Conservation (phyloP, 305 asterid species). For the Fraxinus sp. region DNA sequence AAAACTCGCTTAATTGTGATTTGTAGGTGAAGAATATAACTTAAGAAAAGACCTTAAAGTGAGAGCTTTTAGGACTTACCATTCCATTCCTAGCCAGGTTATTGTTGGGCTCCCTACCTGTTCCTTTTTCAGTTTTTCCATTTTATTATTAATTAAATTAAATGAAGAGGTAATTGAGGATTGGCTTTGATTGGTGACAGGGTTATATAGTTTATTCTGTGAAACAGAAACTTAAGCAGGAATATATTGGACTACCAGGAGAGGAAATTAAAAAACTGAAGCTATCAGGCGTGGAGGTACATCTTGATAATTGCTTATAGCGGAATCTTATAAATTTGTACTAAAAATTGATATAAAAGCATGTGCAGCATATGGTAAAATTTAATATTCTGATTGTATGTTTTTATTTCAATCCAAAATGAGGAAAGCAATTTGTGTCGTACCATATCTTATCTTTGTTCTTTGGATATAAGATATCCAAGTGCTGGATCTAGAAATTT, state of each 20-base stretch:
- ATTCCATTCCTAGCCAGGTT: slow-evolving; percentile 92
- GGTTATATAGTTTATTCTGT: slow-evolving; percentile 84
- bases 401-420: background rate
- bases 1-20: slow-evolving; percentile 4
- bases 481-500: background rate
- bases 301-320: slow-evolving; percentile 22
- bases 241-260: slow-evolving; percentile 60
- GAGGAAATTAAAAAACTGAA: slow-evolving; percentile 68
- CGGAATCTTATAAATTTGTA: slow-evolving; percentile 1
- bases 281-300: slow-evolving; percentile 82
- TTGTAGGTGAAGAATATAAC: slow-evolving; percentile 77
- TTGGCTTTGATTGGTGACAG: slow-evolving; percentile 35
- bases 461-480: background rate
- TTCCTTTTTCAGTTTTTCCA: slow-evolving; percentile 13
- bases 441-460: too few relatives aligned
- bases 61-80: slow-evolving; percentile 83
- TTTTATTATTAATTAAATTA: slow-evolving; percentile 4
- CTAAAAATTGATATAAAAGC: background rate
- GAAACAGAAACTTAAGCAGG: slow-evolving; percentile 79
- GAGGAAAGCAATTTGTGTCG: background rate
- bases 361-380: background rate
- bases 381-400: background rate
- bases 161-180: background rate
- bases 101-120: slow-evolving; percentile 14
- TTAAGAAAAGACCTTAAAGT: slow-evolving; percentile 78